phyloP scores from a whole-genome alignment of 2,329 filamentous ascomycete genomes.

The Lasiodiplodia sp. region DNA sequence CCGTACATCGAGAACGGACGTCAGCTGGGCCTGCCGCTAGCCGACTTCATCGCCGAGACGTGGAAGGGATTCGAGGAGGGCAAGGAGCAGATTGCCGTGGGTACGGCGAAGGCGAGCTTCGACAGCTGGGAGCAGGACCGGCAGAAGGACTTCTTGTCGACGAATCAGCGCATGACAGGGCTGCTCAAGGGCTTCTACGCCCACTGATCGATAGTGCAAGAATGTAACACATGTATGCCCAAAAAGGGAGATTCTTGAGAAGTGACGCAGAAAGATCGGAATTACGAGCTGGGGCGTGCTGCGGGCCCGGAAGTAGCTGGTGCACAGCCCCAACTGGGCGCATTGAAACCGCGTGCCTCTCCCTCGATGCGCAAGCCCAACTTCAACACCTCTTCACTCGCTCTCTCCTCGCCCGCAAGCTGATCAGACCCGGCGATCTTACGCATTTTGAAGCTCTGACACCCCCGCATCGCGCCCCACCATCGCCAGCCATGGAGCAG shows the following conservation, averaged over 20 bases:
- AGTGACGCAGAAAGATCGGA: not conserved
- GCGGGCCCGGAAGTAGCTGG: not conserved
- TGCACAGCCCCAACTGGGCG: constrained; percentile 26
- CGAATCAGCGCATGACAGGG: constrained; percentile 24
- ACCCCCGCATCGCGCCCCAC: constrained; percentile 10
- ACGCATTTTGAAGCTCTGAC: constrained; percentile 2
- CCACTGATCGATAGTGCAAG: not conserved
- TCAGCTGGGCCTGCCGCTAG: constrained; percentile 61
- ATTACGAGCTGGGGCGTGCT: constrained; percentile 1
- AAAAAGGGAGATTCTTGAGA: not conserved
- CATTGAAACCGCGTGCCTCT: constrained; percentile 21
- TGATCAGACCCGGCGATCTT: not conserved
- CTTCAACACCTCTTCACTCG: not conserved
- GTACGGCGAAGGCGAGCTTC: constrained; percentile 51
- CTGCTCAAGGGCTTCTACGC: constrained; percentile 27
- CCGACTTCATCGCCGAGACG: constrained; percentile 59
- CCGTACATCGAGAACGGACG: constrained; percentile 60
- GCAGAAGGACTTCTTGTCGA: constrained; percentile 45
- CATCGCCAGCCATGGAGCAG: constrained; percentile 43
- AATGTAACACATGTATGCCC: too few relatives aligned
- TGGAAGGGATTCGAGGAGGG: constrained; percentile 55
- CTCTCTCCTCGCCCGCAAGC: not conserved
- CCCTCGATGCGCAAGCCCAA: not conserved
- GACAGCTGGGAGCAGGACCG: constrained; percentile 57
- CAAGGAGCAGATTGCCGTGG: constrained; percentile 61